Base-by-base conservation (phyloP, 1,284 basidiomycete species). In the Moniliophthora roreri region DNA sequence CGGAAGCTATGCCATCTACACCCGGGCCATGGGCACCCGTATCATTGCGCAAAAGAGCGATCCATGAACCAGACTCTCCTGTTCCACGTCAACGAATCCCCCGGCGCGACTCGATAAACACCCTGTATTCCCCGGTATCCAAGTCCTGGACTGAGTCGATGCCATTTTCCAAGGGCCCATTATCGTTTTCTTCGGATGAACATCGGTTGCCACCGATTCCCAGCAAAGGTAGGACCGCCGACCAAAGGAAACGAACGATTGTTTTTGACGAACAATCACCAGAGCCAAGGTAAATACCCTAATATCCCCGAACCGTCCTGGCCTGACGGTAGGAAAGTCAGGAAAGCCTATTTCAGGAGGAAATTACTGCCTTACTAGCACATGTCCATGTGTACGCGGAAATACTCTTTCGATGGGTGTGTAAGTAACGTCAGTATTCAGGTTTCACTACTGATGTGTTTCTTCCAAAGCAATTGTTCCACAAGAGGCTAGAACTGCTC, bases 351-450 rank as follows among this genome's bases (percentile, higher is more conserved):
- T 74, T 80, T 52, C 62, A 69, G 32, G 58, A 65, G 5, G 61
- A 76, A 35, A 64, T 81, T 23, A 62, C 70, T 15, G 83, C 84
- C 60, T 71, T 88, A 50, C 66, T 76, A 28, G 69, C 70, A 9
- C 87, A 91, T 64, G 71, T 90, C n/a, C 67, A 84, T 37, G 76
- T 77, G 0, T 93, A 93, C 64, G 86, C 86, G 1, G 89, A 93
- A 57, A 75, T 87, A 60, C 72, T 94, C 11, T 82, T 87, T 56
- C 73, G 85, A 39, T 89, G 88, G 82, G 44, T 46, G 7, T 16
- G 44, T 44, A 26, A n/a, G n/a, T 46, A 10, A 32, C n/a, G 4
- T 7, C 1, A 5, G n/a, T 9, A n/a, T 28, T 32, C 7, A 10
- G 18, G 24, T 26, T n/a, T 46, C 4, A 32, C 23, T 28, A n/a